Evolutionary conservation across 495 filamentous ascomycete species (phyloP), one percentile per base, ranked within the genome.

Genomic region (Penicillium roqueforti): DNA sequence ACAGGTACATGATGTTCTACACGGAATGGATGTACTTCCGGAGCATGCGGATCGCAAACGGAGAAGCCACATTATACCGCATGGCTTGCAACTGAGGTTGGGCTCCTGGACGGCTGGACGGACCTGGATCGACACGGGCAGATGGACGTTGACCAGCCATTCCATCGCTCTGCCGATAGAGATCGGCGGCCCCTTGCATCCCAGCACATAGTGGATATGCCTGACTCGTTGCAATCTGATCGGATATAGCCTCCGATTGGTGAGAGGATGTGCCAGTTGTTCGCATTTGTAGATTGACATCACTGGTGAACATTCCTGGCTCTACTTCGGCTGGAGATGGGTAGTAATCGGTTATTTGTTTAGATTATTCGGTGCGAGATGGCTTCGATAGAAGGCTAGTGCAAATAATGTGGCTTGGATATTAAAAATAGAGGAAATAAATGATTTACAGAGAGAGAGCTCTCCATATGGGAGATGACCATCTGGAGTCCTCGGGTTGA

Each of bases 171-270:
- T 55, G 34, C 42, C 41, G 22, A 37, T 42, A 38, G 13, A 41
- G 59, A 59, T 62, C 59, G 2, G 37, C 25, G 7, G 37, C 20
- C 59, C 59, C 59, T 59, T 62, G 48, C 59, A 32, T 52, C 16
- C 40, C 11, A 13, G 19, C 40, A 19, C 8, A 19, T 32, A 45
- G 11, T 23, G 29, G 29, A 36, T 5, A 36, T 16, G 32, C 6
- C 2, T 36, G 7, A 6, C 32, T 36, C n/a, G n/a, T 36, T 16
- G 14, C 1, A 36, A 36, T 36, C 14, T 36, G 32, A 16, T 16
- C 6, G 14, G 32, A 31, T 16, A 36, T 16, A 16, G 16, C 16
- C 6, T 36, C 1, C n/a, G 32, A 36, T 34, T 34, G 14, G 6
- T 14, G 14, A 34, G 32, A 34, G 14, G 14, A n/a, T n/a, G 9